These are phyloP conservation scores for Macrocystidia cucumis DNA, from an alignment of 1,284 basidiomycete species.

Conservation along the genomic window DNA sequence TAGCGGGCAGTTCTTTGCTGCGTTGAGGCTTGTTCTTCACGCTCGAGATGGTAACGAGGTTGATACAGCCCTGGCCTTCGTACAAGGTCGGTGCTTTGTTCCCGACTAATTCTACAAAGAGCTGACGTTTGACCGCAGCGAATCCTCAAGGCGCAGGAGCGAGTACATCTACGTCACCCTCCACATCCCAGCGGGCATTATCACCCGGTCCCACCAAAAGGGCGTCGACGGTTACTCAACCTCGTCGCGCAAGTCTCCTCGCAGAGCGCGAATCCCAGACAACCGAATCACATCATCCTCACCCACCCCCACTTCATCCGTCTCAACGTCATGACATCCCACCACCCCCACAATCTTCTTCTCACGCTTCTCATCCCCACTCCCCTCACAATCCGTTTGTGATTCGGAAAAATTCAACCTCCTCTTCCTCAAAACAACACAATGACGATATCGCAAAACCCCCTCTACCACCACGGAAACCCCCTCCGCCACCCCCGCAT, in stretches of 20 bases:
- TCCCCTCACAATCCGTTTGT: constrained; percentile 1
- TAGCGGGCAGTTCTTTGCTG: constrained; percentile 72
- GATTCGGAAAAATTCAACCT: constrained; percentile 4
- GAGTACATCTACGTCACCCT: constrained; percentile 3
- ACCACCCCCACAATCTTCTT: background rate
- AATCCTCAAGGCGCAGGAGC: too few species aligned
- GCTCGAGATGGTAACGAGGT: constrained; percentile 50
- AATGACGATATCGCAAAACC: constrained; percentile 12
- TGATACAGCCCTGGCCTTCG: constrained; percentile 57
- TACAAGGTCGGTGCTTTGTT: constrained; percentile 48
- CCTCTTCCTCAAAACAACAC: constrained; percentile 3
- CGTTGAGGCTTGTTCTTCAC: constrained; percentile 56
- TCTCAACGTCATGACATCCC: background rate
- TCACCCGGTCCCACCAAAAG: background rate
- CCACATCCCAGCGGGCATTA: background rate
- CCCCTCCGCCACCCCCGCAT: constrained; percentile 11
- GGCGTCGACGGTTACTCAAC: background rate
- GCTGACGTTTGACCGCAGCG: too few species aligned
- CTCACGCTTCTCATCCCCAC: background rate
- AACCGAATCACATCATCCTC: background rate
- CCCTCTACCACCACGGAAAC: constrained; percentile 23
- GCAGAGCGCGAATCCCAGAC: background rate
- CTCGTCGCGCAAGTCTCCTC: background rate
- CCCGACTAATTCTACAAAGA: too few species aligned
- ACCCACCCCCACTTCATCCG: background rate